Percentiles rank a stretch among this genome's conserved stretches.
Evolutionary conservation across 1,284 basidiomycete species (phyloP).

Genomic region (Trichosporon sp.): DNA sequence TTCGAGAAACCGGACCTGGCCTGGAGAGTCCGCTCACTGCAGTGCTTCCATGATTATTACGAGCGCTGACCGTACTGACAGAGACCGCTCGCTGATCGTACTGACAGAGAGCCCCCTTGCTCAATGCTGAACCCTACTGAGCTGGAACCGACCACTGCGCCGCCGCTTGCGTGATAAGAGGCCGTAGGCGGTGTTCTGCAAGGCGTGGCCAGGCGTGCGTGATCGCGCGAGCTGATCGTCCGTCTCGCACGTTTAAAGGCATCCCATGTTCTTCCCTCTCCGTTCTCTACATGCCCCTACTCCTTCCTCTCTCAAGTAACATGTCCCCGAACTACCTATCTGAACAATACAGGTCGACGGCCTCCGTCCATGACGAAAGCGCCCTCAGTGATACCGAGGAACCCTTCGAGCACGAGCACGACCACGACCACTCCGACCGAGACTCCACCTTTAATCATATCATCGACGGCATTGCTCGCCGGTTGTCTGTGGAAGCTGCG

Average conservation of each 20-base stretch:
- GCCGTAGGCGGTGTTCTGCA: no score
- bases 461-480: neutral
- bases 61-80: no score
- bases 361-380: neutral
- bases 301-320: neutral
- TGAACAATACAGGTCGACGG: neutral
- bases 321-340: neutral
- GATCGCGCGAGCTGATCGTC: no score
- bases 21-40: no score
- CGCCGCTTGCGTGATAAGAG: no score
- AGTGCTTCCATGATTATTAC: no score
- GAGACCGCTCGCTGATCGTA: no score
- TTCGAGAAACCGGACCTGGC: no score
- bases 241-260: neutral
- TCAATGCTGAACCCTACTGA: no score
- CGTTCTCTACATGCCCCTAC: neutral
- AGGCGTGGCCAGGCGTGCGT: no score
- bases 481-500: conserved; percentile 13
- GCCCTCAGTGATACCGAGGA: neutral
- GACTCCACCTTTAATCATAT: neutral
- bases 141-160: no score
- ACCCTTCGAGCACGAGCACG: neutral
- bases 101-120: no score
- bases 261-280: neutral
- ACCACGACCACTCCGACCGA: neutral